Conservation (phyloP, 2,329 filamentous ascomycete genomes). For the Aspergillus carbonarius region DNA sequence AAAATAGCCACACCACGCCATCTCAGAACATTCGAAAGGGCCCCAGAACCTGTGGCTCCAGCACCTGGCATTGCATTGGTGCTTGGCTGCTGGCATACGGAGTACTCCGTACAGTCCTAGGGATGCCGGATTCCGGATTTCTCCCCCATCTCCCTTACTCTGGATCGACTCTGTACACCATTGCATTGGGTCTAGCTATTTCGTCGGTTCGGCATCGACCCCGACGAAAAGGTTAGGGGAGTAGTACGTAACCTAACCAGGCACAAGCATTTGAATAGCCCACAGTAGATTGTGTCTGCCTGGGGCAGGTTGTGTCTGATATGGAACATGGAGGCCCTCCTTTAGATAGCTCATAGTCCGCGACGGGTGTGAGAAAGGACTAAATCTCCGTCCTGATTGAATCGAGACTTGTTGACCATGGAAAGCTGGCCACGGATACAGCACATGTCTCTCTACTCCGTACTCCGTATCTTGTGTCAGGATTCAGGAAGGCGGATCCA, state of each 20-base stretch:
- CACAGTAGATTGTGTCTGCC: neutral
- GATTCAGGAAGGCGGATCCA: neutral
- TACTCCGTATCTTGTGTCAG: neutral
- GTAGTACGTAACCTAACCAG: neutral
- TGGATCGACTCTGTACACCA: neutral
- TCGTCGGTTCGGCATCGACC: neutral
- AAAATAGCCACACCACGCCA: slow-evolving; percentile 4
- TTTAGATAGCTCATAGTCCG: neutral
- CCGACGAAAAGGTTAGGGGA: neutral
- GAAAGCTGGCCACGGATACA: neutral
- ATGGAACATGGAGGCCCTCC: neutral
- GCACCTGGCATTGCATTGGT: neutral
- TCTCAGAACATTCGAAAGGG: neutral
- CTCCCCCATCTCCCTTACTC: neutral
- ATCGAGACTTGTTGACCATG: neutral
- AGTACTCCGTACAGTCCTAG: neutral
- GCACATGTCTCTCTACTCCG: neutral
- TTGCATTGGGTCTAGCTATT: neutral
- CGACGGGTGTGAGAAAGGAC: neutral
- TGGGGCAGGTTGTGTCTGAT: neutral
- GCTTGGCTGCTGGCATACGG: neutral
- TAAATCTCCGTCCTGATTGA: neutral
- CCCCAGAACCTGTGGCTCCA: neutral
- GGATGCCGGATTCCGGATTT: neutral
- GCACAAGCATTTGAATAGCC: neutral